phyloP scores from a whole-genome alignment of 495 filamentous ascomycete genomes.

The Penicillium salamii region DNA sequence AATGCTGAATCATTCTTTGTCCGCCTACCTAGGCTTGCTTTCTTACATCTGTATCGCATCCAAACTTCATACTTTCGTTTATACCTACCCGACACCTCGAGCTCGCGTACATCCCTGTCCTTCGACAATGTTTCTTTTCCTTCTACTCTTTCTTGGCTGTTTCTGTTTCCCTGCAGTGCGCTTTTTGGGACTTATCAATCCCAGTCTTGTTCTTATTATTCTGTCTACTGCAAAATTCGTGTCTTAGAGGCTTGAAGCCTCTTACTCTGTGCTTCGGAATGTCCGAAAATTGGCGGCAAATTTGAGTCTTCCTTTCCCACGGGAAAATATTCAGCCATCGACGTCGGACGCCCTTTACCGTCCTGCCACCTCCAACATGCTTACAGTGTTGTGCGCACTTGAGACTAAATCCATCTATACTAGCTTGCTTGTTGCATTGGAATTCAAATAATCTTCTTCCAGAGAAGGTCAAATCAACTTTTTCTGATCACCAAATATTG shows the following conservation, averaged over 20 bases:
- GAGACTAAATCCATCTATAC: not conserved
- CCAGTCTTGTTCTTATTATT: not conserved
- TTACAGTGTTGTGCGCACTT: not conserved
- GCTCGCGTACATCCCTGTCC: conserved; percentile 19
- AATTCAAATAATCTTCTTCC: conserved; percentile 1
- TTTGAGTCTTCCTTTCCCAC: not conserved
- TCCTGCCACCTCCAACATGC: not conserved
- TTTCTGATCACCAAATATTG: too few species aligned
- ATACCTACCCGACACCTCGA: conserved; percentile 13
- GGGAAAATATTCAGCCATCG: not conserved
- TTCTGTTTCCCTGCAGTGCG: conserved; percentile 1
- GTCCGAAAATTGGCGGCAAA: not conserved
- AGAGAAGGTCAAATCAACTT: too few species aligned
- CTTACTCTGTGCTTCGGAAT: not conserved
- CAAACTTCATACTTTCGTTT: conserved; percentile 15
- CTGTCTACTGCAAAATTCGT: not conserved
- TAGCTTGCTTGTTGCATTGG: conserved; percentile 4
- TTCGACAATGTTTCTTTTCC: conserved; percentile 4
- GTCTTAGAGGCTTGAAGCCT: not conserved
- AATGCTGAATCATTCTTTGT: not conserved
- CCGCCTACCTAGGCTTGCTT: not conserved
- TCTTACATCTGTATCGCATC: conserved; percentile 12
- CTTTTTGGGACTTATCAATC: not conserved
- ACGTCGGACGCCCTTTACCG: not conserved
- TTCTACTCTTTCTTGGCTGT: conserved; percentile 4